phyloP scores from a whole-genome alignment of 305 asterid genomes.

The Fraxinus angustifolia region DNA sequence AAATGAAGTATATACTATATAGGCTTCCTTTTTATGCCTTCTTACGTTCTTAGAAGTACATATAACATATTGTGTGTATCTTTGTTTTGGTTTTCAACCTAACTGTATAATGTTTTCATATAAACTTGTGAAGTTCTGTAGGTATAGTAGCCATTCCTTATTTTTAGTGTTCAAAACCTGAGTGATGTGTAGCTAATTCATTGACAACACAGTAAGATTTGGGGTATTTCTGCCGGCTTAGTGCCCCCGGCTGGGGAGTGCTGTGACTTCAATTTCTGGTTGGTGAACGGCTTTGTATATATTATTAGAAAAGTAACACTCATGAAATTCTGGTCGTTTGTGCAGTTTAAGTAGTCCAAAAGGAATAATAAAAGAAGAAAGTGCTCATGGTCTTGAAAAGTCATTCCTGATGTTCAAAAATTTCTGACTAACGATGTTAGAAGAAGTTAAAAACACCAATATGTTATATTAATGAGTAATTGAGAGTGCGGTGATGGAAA shows the following conservation, averaged over 20 bases:
- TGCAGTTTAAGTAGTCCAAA: background rate
- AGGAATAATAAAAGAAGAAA: background rate
- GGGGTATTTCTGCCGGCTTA: background rate
- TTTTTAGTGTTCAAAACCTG: background rate
- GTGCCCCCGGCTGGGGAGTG: background rate
- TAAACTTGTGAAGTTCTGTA: background rate
- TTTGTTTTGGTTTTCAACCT: background rate
- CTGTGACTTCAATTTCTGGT: background rate
- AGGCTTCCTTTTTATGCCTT: background rate
- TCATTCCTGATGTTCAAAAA: background rate
- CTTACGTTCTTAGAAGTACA: background rate
- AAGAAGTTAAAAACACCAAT: constrained; percentile 1
- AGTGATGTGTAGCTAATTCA: background rate
- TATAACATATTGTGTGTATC: background rate
- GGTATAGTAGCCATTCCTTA: background rate
- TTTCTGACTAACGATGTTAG: background rate
- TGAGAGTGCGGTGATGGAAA: background rate
- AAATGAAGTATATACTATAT: background rate
- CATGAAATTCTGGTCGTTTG: background rate
- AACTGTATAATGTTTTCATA: background rate
- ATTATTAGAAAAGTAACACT: background rate
- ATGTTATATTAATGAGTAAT: background rate
- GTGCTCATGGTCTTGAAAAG: background rate
- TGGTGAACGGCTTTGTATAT: background rate
- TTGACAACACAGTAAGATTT: background rate